A percentile compares a stretch with the other conserved stretches of the same genome.
Conservation (phyloP, 2,329 filamentous ascomycete species). For the Tolypocladium cylindrosporum region DNA sequence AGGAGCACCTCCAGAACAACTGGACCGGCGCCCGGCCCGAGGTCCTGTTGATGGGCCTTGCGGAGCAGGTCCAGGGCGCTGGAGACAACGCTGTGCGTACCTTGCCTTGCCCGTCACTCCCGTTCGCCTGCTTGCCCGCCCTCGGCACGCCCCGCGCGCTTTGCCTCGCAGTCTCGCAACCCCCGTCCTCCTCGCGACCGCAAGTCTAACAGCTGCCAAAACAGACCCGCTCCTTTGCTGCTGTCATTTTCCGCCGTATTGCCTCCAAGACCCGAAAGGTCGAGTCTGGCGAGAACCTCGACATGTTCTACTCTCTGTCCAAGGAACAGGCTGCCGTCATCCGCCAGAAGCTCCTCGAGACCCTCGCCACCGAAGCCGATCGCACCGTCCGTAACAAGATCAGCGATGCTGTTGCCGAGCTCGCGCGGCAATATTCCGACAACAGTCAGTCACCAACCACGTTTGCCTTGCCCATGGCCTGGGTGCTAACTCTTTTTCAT, state of each 20-base stretch:
- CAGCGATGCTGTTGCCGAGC: slow-evolving; percentile 92
- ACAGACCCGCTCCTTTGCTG: slow-evolving; percentile 75
- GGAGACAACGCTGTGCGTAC: slow-evolving; percentile 56
- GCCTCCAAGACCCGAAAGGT: slow-evolving; percentile 80
- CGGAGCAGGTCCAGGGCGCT: slow-evolving; percentile 79
- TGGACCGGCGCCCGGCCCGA: slow-evolving; percentile 80
- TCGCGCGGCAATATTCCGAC: slow-evolving; percentile 90
- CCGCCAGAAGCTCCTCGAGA: slow-evolving; percentile 72
- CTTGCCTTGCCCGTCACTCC: not conserved
- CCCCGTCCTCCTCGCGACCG: not conserved
- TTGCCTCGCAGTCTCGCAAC: not conserved
- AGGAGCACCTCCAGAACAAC: slow-evolving; percentile 82
- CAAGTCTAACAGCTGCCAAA: slow-evolving; percentile 24
- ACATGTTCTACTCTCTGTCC: slow-evolving; percentile 76
- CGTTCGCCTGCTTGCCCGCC: not conserved
- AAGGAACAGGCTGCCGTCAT: slow-evolving; percentile 68
- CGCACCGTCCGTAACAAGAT: slow-evolving; percentile 83
- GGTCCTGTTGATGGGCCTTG: slow-evolving; percentile 84
- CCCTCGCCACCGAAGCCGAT: slow-evolving; percentile 62
- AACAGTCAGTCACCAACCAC: slow-evolving; percentile 51
- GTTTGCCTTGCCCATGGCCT: not conserved
- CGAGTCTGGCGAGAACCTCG: slow-evolving; percentile 58
- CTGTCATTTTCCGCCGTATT: slow-evolving; percentile 90
- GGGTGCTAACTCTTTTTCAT: slow-evolving; percentile 10
- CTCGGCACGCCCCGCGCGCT: not conserved